phyloP scores from a whole-genome alignment of 2,329 filamentous ascomycete genomes.

The Fusarium compactum region DNA sequence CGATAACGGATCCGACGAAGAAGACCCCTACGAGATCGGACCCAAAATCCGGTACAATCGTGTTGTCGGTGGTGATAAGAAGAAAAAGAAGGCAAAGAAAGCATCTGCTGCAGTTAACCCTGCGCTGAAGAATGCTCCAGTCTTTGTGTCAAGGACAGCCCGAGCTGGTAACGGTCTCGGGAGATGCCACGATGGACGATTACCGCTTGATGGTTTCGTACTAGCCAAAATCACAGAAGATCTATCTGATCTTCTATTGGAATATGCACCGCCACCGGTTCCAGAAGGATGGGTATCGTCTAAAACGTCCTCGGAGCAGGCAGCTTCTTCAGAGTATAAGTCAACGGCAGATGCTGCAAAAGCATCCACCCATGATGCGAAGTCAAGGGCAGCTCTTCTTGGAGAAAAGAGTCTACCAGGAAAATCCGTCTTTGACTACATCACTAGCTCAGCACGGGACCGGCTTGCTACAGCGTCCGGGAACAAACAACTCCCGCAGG shows the following conservation, averaged over 20 bases:
- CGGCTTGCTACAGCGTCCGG: conserved; percentile 81
- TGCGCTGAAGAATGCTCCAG: conserved; percentile 72
- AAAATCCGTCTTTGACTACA: conserved; percentile 95
- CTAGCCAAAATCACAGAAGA: conserved; percentile 68
- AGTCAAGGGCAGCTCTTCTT: conserved; percentile 80
- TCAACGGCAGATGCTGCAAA: conserved; percentile 84
- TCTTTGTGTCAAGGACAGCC: conserved; percentile 75
- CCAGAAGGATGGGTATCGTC: conserved; percentile 80
- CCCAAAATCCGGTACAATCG: conserved; percentile 90
- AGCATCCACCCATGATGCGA: conserved; percentile 79
- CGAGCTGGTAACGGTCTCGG: conserved; percentile 52
- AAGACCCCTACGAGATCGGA: conserved; percentile 92
- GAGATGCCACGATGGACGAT: conserved; percentile 84
- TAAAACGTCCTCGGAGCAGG: conserved; percentile 52
- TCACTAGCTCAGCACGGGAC: conserved; percentile 82
- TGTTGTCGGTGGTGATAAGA: conserved; percentile 83
- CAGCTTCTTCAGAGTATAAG: conserved; percentile 57
- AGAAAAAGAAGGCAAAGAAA: conserved; percentile 76
- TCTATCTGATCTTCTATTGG: conserved; percentile 46
- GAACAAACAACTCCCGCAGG: conserved; percentile 80
- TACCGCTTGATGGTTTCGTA: conserved; percentile 84
- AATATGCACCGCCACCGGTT: conserved; percentile 74
- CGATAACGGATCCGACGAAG: conserved; percentile 93
- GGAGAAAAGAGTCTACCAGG: conserved; percentile 83
- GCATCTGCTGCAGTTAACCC: conserved; percentile 69